Base-by-base conservation (phyloP, 108 stramenopile species). In the Skeletonema potamos region DNA sequence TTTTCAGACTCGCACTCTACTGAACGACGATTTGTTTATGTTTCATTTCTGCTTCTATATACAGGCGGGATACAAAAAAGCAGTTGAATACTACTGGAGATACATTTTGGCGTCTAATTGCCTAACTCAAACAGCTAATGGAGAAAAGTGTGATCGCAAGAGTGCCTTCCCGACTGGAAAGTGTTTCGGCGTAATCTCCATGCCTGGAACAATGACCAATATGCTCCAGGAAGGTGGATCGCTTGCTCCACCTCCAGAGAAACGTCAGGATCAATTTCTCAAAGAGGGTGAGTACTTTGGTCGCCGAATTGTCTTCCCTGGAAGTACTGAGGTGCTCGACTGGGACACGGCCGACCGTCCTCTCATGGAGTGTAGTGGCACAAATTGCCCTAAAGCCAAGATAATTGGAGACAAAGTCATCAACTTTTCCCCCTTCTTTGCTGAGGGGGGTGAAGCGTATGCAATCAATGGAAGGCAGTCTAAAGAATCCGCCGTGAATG, bases 141-240 rank as follows among this genome's bases (percentile, higher is more conserved):
- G 66, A 22, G 58, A 58, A 11, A 68, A 68, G 26, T 79, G 77
- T 46, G 73, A 79, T 46, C 77, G 77, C 36, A 79, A 79, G 28
- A 73, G 59, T 20, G 72, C 77, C 66, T 79, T 79, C 22, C 77
- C 77, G 43, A 79, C 77, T 26, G 77, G 77, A 9, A 56, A 72
- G 13, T 79, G 77, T 27, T 72, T 64, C 17, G 69, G 68, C n/a
- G 77, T 71, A 41, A 67, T 73, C 20, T 79, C 77, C 72, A 79
- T 79, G 77, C 77, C 77, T 12, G 65, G 72, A 9, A 74, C 77
- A 17, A 29, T 79, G 27, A 79, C 66, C 56, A 66, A 66, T 36
- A 29, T 79, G n/a, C 72, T 79, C 39, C 12, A 27, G 27, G 66
- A 73, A 29, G 77, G 66, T 24, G 77, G 77, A 9, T 61, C 58